These are phyloP conservation scores for Yamadazyma phyllophila DNA, from an alignment of 805 yeast species.

Conservation along the genomic window DNA sequence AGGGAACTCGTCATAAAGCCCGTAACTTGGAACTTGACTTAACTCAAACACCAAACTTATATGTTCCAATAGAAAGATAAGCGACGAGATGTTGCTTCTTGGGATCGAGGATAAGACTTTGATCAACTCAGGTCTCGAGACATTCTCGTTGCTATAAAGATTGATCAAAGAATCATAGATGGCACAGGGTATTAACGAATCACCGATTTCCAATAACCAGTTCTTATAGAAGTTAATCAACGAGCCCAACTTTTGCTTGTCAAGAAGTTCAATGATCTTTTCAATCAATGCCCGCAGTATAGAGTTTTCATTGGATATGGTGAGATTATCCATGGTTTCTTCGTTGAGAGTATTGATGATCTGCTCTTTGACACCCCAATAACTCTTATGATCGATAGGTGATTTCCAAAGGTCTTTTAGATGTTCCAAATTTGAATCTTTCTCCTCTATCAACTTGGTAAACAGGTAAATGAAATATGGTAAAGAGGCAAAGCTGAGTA, in stretches of 20 bases:
- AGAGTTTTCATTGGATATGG: conserved; percentile 17
- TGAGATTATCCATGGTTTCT: conserved; percentile 9
- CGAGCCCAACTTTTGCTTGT: conserved; percentile 2
- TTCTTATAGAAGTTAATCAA: conserved; percentile 33
- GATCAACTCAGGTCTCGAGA: conserved; percentile 18
- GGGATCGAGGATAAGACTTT: conserved; percentile 33
- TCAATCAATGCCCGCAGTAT: conserved; percentile 24
- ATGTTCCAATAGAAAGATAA: conserved; percentile 36
- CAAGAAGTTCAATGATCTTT: conserved; percentile 15
- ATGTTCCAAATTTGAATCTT: conserved; percentile 1
- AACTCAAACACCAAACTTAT: conserved; percentile 24
- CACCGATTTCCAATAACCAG: conserved; percentile 42
- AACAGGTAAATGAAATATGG: conserved; percentile 30
- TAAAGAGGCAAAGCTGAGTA: conserved; percentile 28
- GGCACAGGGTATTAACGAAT: conserved; percentile 42
- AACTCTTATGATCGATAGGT: conserved; percentile 30
- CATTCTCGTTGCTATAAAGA: conserved; percentile 12
- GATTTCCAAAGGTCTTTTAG: conserved; percentile 22
- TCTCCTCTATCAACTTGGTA: conserved; percentile 19
- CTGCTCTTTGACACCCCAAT: conserved; percentile 36
- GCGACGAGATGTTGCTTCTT: conserved; percentile 37
- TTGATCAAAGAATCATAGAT: conserved; percentile 28
- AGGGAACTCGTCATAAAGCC: conserved; percentile 24
- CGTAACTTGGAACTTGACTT: conserved; percentile 24
- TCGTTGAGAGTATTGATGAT: conserved; percentile 22